Base-by-base conservation (phyloP, 306 rosid genomes). In the Prosopis cineraria region DNA sequence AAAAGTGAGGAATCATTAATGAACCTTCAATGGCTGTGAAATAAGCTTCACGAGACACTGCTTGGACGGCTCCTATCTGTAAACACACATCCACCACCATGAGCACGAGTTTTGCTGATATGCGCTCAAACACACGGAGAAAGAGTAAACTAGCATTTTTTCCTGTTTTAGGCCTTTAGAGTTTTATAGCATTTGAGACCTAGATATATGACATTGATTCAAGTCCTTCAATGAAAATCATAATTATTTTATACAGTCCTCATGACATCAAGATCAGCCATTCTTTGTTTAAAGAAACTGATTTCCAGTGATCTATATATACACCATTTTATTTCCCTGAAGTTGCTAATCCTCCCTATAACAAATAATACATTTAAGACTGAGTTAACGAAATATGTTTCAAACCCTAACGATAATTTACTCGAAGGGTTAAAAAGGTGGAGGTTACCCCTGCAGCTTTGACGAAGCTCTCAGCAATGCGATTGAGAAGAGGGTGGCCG, bases 51-150 rank as follows among this genome's bases (percentile, higher is more conserved):
- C 95, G 97, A 9, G 95, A 87, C 47, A 83, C 90, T 60, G 95
- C 94, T 87, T 92, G 95, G 60, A 92, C 20, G 10, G 93, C 98
- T 75, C 98, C 98, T 4, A 94, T 94, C 96, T 94, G 81, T 9
- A 7, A n/a, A 70, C 58, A 69, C 37, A 45, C 20, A 60, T 30
- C 39, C 67, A 30, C 37, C 9, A 48, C 10, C 25, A 19, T 64
- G 2, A 64, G 70, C 5, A 11, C 50, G 74, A 68, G 30, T 27
- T 41, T 62, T 62, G 41, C 10, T 16, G 10, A 55, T 34, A 17
- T 8, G 14, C 11, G 14, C 31, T 1, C 16, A 0, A 16, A 2
- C 65, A 58, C 36, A 58, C 34, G 27, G 36, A 58, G n/a, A 39
- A 30, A 14, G 39, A 30, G 24, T 16, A 14, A 60, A 60, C 39